Conservation (phyloP, 2,329 filamentous ascomycete species). For the Colletotrichum gigasporum region DNA sequence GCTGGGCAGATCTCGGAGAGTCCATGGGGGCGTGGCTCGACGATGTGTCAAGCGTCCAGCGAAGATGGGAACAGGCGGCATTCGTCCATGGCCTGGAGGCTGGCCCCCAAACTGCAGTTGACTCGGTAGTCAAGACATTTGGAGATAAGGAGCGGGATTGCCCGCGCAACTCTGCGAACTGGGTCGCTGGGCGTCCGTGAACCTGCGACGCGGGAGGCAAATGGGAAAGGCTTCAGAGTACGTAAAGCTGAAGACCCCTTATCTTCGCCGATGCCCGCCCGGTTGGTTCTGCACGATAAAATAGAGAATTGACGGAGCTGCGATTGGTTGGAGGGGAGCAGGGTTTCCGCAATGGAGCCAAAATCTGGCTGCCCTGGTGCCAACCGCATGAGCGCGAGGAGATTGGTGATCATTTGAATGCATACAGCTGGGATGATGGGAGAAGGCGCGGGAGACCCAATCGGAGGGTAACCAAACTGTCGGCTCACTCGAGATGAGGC, state of each 20-base stretch:
- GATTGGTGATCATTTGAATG: constrained; percentile 4
- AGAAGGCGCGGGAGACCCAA: too few species aligned
- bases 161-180: neutral
- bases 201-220: constrained; percentile 3
- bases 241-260: constrained; percentile 11
- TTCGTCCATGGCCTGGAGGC: neutral
- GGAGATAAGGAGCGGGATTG: constrained; percentile 12
- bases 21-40: neutral
- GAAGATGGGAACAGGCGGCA: neutral
- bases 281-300: neutral
- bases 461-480: too few species aligned
- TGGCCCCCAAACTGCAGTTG: neutral
- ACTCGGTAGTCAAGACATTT: too few species aligned
- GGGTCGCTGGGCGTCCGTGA: constrained; percentile 17
- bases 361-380: constrained; percentile 13
- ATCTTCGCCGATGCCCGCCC: constrained; percentile 15
- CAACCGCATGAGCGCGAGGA: constrained; percentile 11
- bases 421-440: too few species aligned
- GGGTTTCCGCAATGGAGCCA: constrained; percentile 12
- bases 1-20: neutral
- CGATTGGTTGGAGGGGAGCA: constrained; percentile 5
- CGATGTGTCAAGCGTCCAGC: neutral
- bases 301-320: neutral
- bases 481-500: too few species aligned
- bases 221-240: neutral